Conservation (phyloP, 768 basidiomycete species). For the Lentinus tigrinus region DNA sequence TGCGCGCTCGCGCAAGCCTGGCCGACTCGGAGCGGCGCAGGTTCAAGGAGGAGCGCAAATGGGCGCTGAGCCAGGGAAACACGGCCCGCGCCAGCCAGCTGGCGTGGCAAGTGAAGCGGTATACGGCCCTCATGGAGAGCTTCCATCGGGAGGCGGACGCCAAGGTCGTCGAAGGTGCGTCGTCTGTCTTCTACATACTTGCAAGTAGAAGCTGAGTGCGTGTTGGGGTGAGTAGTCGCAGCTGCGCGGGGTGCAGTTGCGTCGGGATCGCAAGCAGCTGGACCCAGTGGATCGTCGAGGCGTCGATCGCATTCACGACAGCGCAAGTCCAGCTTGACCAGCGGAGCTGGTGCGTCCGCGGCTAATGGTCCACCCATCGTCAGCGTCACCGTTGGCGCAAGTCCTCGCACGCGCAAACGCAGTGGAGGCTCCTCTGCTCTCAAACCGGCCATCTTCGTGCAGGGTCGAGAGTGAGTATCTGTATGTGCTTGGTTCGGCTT, state of each 20-base stretch:
- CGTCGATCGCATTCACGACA: constrained; percentile 19
- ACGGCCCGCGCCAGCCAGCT: constrained; percentile 71
- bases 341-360: background rate
- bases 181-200: background rate
- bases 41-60: constrained; percentile 84
- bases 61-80: constrained; percentile 82
- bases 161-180: constrained; percentile 62
- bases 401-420: constrained; percentile 20
- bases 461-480: constrained; percentile 25
- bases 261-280: constrained; percentile 4
- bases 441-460: constrained; percentile 27
- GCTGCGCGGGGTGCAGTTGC: constrained; percentile 21
- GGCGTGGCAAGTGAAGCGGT: constrained; percentile 82
- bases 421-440: constrained; percentile 22
- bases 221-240: background rate
- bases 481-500: background rate
- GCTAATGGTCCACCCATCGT: constrained; percentile 20
- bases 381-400: constrained; percentile 23
- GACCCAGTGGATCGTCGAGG: constrained; percentile 5
- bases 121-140: constrained; percentile 76
- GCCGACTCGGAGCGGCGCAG: constrained; percentile 82
- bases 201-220: background rate
- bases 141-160: constrained; percentile 77
- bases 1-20: constrained; percentile 74
- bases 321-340: constrained; percentile 12